Evolutionary conservation across 148 eudicot species (phyloP).

Genomic region (Fagopyrum esculentum): DNA sequence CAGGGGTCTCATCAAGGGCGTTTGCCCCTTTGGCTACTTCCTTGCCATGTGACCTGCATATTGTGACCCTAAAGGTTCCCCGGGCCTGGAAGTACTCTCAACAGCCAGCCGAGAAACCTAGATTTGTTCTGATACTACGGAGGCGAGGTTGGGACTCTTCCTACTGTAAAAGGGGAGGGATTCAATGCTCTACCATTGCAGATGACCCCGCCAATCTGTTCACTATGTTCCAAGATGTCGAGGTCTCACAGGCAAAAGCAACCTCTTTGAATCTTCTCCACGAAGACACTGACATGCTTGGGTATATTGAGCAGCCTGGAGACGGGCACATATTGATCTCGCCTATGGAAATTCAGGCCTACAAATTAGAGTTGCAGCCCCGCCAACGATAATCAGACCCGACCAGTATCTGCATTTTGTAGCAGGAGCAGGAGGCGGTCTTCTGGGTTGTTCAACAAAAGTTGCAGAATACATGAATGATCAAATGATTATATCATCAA

Average conservation of each 20-base stretch:
- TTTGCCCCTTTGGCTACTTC: conserved; percentile 69
- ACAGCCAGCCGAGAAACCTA: conserved; percentile 46
- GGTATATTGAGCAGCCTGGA: conserved; percentile 61
- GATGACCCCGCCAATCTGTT: conserved; percentile 64
- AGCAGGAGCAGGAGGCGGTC: no score
- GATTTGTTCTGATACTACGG: conserved; percentile 54
- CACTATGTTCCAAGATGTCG: conserved; percentile 56
- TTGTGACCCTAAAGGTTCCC: conserved; percentile 86
- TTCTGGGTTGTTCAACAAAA: no score
- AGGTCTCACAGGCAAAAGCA: conserved; percentile 54
- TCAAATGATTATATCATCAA: background rate
- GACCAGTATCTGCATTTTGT: background rate
- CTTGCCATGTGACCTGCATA: conserved; percentile 86
- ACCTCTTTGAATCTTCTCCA: conserved; percentile 84
- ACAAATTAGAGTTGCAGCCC: conserved; percentile 62
- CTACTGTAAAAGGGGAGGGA: conserved; percentile 59
- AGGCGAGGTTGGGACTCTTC: conserved; percentile 84
- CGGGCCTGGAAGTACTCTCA: conserved; percentile 63
- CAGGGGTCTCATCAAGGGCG: conserved; percentile 57
- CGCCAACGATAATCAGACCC: conserved; percentile 17
- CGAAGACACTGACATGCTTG: conserved; percentile 80
- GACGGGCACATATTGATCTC: conserved; percentile 75
- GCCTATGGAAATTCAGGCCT: conserved; percentile 96
- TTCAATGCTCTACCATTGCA: conserved; percentile 51
- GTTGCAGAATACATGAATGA: background rate